Percentiles rank a stretch among this genome's conserved stretches.
Evolutionary conservation across 768 basidiomycete species (phyloP).

Genomic region (Phylloporus arenicola): DNA sequence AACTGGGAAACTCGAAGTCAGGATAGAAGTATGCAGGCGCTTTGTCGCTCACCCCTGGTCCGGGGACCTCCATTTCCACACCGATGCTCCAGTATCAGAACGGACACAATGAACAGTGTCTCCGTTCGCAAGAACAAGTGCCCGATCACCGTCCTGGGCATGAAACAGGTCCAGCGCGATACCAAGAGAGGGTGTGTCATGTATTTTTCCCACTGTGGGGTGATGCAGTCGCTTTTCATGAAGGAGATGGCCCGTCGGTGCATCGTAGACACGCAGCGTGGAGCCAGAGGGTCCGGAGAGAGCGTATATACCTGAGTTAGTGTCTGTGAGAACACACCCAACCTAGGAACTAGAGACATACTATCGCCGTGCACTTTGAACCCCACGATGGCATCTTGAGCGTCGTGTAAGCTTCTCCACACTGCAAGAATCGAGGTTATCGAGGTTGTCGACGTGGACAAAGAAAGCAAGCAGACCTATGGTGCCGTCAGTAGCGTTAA

Average conservation of each 20-base stretch:
- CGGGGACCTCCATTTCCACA: conserved; percentile 70
- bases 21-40: not conserved
- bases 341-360: conserved; percentile 31
- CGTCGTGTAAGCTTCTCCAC: conserved; percentile 79
- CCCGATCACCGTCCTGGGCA: conserved; percentile 23
- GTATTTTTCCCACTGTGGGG: conserved; percentile 36
- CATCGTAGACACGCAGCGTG: conserved; percentile 63
- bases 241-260: conserved; percentile 54
- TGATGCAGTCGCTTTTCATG: conserved; percentile 61
- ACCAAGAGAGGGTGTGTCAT: conserved; percentile 53
- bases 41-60: conserved; percentile 54
- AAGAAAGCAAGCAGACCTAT: conserved; percentile 46
- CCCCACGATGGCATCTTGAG: conserved; percentile 58
- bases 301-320: conserved; percentile 53
- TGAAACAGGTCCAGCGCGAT: conserved; percentile 41
- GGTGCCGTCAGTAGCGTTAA: conserved; percentile 62
- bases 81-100: conserved; percentile 43
- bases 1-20: conserved; percentile 36
- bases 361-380: conserved; percentile 57
- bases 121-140: conserved; percentile 54
- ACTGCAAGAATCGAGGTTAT: conserved; percentile 34
- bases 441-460: conserved; percentile 1
- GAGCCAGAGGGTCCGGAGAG: conserved; percentile 74
- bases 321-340: not conserved
- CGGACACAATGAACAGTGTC: conserved; percentile 51